Evolutionary conservation across 2,329 filamentous ascomycete genomes (phyloP), one percentile per base, ranked within the genome.

Genomic region (Lanzia echinophila): DNA sequence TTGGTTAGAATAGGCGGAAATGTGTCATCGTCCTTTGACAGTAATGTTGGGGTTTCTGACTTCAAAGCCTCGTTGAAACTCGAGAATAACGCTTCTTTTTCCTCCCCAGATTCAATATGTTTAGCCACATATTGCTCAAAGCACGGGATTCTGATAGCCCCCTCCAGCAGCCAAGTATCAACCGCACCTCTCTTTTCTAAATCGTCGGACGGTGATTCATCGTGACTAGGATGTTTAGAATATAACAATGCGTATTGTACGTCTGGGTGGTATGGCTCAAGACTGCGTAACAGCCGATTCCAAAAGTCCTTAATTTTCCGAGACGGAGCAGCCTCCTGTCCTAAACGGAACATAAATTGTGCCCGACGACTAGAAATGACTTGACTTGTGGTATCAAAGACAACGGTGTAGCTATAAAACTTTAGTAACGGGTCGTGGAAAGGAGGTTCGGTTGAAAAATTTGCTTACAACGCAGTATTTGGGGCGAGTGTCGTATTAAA

Each of bases 231-330:
- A 39, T 73, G 75, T 1, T 88, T 82, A 1, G 87, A 90, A 68
- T 92, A 92, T 1, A 92, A 75, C 54, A 92, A 71, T 22, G 83
- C 83, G 63, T 91, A 89, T 0, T 88, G 88, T 6, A 87, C 80
- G 65, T 92, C 88, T 53, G 77, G 77, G 58, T 87, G 82, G 64
- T 91, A 90, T 61, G 81, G 82, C 54, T 86, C 81, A 33, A 92
- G 74, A 1, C 86, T 85, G 42, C 77, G 73, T 36, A 83, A 73
- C 6, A 90, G 81, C 58, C 84, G 78, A 1, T 75, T 72, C 88
- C 88, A 94, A 65, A 92, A 91, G 12, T 74, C 76, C 61, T 82
- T 81, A 3, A 90, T 78, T 54, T 86, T 84, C 50, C 84, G 78
- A n/a, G 88, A 87, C 11, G 80, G 73, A 4, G 85, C 81, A 6